Evolutionary conservation across 225 moss, liverwort and hornwort genomes (phyloP), one percentile per base, ranked within the genome.

Genomic region (Neckera pumila): DNA sequence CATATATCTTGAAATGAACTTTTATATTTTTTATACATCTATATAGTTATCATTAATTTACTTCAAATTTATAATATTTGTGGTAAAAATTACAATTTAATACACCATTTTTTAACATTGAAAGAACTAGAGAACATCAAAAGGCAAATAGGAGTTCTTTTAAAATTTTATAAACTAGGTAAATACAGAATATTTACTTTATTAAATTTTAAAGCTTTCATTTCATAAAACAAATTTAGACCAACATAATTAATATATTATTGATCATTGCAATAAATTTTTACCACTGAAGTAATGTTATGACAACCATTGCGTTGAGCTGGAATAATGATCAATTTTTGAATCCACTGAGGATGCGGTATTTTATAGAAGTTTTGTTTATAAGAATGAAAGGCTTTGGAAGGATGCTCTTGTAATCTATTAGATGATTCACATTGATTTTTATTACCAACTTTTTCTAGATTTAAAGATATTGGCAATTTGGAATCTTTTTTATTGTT

Each of bases 291-390:
- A 73, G 86, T 91, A 38, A 91, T 83, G 8, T 91, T 34, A 86
- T 91, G 51, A 74, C 60, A 89, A 59, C 91, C 89, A 80, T 84
- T 66, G 22, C 0, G 1, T 79, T 86, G 86, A 59, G 79, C 65
- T 21, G 89, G 86, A 60, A 91, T 86, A 58, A 91, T 86, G 73
- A 89, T 91, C 31, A 91, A 43, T 60, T 91, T 91, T 86, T 91
- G 86, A 65, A 91, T 89, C 91, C 89, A 91, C 6, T 86, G 86
- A 59, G 91, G 34, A 62, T 53, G 77, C 4, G 70, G 56, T n/a
- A 45, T 14, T 60, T 54, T 82, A 69, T 38, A 36, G 3, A 57
- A 79, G 14, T 34, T 56, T 40, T 86, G 31, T 47, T 38, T 71
- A 17, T 10, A 27, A 83, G 63, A 51, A 71, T 71, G 60, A 71